Evolutionary conservation across 805 yeast species (phyloP).

Genomic region (Nakazawaea anatomiae): DNA sequence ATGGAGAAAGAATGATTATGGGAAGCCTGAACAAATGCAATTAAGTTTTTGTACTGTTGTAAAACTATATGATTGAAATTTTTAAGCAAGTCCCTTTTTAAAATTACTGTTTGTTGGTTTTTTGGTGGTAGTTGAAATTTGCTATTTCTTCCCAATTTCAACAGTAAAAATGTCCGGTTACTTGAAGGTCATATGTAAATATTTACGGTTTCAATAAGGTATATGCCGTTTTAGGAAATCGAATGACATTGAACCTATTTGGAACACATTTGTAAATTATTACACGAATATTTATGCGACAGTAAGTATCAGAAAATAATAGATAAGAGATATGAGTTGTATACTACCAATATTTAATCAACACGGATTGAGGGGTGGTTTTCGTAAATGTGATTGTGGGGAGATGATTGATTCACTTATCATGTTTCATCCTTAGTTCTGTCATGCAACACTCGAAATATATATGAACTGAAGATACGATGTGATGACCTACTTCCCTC

Average conservation of each 20-base stretch:
- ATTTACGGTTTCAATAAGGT: constrained; percentile 1
- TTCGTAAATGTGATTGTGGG: too few relatives aligned
- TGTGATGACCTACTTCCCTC: too few relatives aligned
- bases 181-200: neutral
- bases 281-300: neutral
- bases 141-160: neutral
- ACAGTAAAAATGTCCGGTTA: neutral
- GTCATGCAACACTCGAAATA: too few relatives aligned
- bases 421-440: too few relatives aligned
- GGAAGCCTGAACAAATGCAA: too few relatives aligned
- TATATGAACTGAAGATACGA: too few relatives aligned
- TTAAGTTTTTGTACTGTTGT: too few relatives aligned
- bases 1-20: too few relatives aligned
- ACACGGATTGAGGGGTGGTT: too few relatives aligned
- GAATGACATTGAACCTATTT: neutral
- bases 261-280: neutral
- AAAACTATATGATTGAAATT: too few relatives aligned
- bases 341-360: too few relatives aligned
- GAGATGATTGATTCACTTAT: too few relatives aligned
- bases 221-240: constrained; percentile 6
- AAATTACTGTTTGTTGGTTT: neutral
- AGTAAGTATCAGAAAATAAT: neutral
- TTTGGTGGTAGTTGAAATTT: constrained; percentile 1
- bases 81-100: neutral
- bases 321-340: neutral